A percentile compares a stretch with the other conserved stretches of the same genome.
phyloP scores from a whole-genome alignment of 179 eudicot genomes.

The Beta lomatogona region DNA sequence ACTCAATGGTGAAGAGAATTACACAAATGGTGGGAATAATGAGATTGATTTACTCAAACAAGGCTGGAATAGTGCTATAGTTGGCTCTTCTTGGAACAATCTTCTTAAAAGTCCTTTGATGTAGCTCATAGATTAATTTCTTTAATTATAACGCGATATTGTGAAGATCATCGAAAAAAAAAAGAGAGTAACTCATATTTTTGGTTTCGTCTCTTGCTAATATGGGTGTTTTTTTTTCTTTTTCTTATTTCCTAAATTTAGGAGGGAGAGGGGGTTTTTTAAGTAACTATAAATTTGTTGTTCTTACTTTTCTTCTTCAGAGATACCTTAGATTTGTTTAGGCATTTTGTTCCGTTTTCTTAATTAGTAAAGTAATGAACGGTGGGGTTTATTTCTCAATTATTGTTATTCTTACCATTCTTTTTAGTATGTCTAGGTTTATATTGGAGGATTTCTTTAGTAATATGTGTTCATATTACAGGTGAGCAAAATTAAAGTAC shows the following conservation, averaged over 20 bases:
- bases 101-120: slow-evolving; percentile 59
- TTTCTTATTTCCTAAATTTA: background rate
- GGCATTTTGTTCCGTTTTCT: too few species aligned
- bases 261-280: background rate
- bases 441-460: too few species aligned
- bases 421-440: too few species aligned
- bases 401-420: too few species aligned
- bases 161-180: background rate
- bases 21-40: slow-evolving; percentile 26
- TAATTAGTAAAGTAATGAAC: too few species aligned
- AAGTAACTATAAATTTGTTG: background rate
- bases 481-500: too few species aligned
- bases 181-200: slow-evolving; percentile 3
- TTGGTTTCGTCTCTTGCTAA: slow-evolving; percentile 23
- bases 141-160: background rate
- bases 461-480: too few species aligned
- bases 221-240: background rate
- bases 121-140: slow-evolving; percentile 27
- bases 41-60: slow-evolving; percentile 37
- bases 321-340: too few species aligned
- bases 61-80: slow-evolving; percentile 42
- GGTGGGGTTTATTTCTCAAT: too few species aligned
- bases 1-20: slow-evolving; percentile 36
- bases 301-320: background rate
- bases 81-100: slow-evolving; percentile 47